Percentiles rank a stretch among this genome's conserved stretches.
phyloP scores from a whole-genome alignment of 805 yeast genomes.

The Hanseniaspora clermontiae region DNA sequence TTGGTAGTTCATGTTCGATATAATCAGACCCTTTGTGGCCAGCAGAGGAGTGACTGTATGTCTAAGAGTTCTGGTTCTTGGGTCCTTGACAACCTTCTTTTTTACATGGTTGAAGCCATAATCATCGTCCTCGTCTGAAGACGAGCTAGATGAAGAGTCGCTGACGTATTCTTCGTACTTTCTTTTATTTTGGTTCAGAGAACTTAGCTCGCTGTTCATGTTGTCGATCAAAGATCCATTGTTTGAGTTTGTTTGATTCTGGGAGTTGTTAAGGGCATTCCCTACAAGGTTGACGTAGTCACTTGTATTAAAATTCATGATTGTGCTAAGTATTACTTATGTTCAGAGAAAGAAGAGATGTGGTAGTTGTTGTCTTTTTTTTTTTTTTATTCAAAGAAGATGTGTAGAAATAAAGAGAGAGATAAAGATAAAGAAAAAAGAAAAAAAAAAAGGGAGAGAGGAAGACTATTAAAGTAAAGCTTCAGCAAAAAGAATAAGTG shows the following conservation, averaged over 20 bases:
- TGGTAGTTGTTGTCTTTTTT: too few species aligned
- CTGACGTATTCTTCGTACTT: background rate
- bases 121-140: slow-evolving; percentile 5
- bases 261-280: background rate
- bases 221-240: background rate
- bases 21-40: slow-evolving; percentile 22
- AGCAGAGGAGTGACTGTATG: slow-evolving; percentile 26
- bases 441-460: background rate
- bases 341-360: background rate
- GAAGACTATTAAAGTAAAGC: background rate
- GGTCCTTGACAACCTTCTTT: slow-evolving; percentile 19
- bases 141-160: slow-evolving; percentile 4
- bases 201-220: slow-evolving; percentile 4
- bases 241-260: background rate
- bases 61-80: slow-evolving; percentile 26
- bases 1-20: slow-evolving; percentile 17
- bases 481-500: too few species aligned
- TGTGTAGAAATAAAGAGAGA: background rate
- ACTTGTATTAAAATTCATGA: background rate
- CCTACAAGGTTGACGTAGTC: background rate
- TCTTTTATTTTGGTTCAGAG: slow-evolving; percentile 5
- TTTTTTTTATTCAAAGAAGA: background rate
- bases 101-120: background rate
- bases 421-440: background rate
- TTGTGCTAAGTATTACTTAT: background rate